These are phyloP conservation scores for Penium margaritaceum DNA, from an alignment of 139 green algal species.

Conservation along the genomic window DNA sequence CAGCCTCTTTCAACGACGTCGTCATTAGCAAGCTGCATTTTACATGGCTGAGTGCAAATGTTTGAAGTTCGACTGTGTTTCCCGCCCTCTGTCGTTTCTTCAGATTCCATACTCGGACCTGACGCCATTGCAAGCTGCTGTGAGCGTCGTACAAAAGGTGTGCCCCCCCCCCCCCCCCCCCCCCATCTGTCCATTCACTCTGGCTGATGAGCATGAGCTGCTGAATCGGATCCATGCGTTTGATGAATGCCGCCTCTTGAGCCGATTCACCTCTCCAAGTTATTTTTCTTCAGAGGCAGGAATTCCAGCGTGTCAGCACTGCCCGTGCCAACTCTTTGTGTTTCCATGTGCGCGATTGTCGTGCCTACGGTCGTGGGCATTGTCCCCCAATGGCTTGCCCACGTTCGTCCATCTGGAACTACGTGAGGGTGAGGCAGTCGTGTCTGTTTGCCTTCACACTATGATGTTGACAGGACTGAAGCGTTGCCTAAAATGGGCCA, in stretches of 20 bases:
- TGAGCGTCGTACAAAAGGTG: slow-evolving; percentile 91
- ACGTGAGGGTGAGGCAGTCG: no score
- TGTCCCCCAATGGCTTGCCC: no score
- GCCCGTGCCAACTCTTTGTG: background rate
- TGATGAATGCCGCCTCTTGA: background rate
- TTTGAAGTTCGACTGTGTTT: slow-evolving; percentile 27
- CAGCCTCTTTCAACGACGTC: background rate
- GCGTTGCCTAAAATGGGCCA: no score
- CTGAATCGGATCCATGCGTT: no score
- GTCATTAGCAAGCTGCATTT: no score
- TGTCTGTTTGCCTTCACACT: no score
- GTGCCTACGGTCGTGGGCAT: no score
- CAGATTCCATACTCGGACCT: slow-evolving; percentile 78
- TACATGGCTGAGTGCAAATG: background rate
- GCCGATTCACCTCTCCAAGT: background rate
- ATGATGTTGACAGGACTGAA: no score
- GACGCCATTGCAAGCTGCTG: slow-evolving; percentile 70
- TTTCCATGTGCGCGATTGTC: no score
- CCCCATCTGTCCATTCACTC: background rate
- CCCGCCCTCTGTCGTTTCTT: background rate
- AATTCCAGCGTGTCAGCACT: background rate
- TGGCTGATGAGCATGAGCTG: no score
- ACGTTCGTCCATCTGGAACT: no score
- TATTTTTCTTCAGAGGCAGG: background rate
- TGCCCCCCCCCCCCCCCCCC: background rate